Conservation (phyloP, 2,329 filamentous ascomycete genomes). For the Achaetomium macrosporum region DNA sequence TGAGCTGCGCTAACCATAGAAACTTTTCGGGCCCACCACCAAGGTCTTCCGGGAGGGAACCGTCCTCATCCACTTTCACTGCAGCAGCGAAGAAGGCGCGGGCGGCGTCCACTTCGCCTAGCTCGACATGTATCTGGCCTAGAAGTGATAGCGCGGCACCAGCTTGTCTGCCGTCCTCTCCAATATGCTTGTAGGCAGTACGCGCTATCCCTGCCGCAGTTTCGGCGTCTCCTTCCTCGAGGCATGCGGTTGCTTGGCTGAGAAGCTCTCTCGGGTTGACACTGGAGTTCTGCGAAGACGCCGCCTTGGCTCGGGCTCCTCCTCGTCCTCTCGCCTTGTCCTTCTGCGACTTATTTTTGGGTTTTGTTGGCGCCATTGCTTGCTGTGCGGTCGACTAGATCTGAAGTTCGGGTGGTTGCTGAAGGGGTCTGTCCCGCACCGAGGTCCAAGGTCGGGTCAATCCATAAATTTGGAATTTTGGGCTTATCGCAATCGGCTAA, state of each 20-base stretch:
- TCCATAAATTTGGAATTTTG: too few species aligned
- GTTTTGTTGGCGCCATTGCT: constrained; percentile 25
- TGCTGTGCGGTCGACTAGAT: not conserved
- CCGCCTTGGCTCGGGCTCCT: constrained; percentile 18
- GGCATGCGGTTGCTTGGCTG: constrained; percentile 28
- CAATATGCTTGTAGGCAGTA: constrained; percentile 39
- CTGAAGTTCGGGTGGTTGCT: not conserved
- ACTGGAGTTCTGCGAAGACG: constrained; percentile 12
- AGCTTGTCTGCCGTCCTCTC: constrained; percentile 47
- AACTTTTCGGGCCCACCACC: constrained; percentile 92
- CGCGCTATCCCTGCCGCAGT: constrained; percentile 32
- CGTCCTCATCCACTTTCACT: constrained; percentile 70
- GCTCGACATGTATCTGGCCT: constrained; percentile 75
- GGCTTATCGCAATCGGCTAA: too few species aligned
- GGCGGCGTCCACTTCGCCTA: constrained; percentile 74
- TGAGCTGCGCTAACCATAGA: constrained; percentile 87
- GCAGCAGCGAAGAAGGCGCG: constrained; percentile 67
- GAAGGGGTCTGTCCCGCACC: not conserved
- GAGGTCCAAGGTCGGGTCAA: not conserved
- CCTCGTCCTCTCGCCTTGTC: constrained; percentile 21
- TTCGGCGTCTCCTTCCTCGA: constrained; percentile 32
- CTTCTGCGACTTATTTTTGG: constrained; percentile 22
- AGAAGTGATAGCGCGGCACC: constrained; percentile 64
- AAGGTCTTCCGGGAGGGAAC: constrained; percentile 59
- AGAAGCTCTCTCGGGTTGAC: constrained; percentile 28